These are phyloP conservation scores for Fusarium sp. DNA, from an alignment of 2,329 filamentous ascomycete genomes.

Conservation along the genomic window DNA sequence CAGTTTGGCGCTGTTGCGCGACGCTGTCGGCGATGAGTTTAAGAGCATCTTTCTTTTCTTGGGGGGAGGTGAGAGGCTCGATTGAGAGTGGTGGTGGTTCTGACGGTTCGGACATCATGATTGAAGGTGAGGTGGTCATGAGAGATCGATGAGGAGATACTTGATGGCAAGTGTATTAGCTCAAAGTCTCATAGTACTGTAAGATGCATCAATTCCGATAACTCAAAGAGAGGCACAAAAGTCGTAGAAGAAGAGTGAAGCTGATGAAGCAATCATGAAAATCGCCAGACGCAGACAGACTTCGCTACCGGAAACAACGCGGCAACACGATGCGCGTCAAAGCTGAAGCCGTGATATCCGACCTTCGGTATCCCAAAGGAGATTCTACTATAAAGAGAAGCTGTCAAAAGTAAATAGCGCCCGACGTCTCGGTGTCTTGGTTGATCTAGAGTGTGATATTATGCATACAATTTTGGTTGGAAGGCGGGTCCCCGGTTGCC, in stretches of 20 bases:
- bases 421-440: conserved; percentile 35
- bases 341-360: conserved; percentile 41
- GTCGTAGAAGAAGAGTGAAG: background rate
- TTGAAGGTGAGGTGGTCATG: background rate
- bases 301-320: conserved; percentile 31
- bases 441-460: background rate
- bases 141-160: background rate
- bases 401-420: conserved; percentile 25
- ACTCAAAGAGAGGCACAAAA: too few species aligned
- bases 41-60: conserved; percentile 75
- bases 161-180: background rate
- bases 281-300: background rate
- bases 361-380: conserved; percentile 40
- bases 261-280: background rate
- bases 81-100: conserved; percentile 72
- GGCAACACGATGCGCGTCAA: conserved; percentile 11
- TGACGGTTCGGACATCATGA: conserved; percentile 18
- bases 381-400: conserved; percentile 5
- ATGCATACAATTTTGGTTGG: background rate
- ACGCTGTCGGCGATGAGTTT: conserved; percentile 83
- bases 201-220: background rate
- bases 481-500: conserved; percentile 30
- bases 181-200: fast-evolving
- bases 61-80: conserved; percentile 61
- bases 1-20: conserved; percentile 81